Evolutionary conservation across 2,329 filamentous ascomycete species (phyloP).

Genomic region (Talaromyces sp.): DNA sequence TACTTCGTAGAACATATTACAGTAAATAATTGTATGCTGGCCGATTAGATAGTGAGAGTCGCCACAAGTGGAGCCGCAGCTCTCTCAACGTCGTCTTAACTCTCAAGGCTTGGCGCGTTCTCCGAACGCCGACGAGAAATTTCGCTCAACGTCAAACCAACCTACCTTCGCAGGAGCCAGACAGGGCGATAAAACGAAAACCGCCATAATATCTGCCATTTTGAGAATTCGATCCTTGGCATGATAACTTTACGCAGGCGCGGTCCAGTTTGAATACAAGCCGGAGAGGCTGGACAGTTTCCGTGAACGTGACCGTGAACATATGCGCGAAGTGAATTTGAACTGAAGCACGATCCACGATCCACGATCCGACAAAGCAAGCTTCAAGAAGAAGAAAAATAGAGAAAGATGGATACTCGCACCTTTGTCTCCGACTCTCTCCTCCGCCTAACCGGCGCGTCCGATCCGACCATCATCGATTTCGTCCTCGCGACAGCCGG

Average conservation of each 20-base stretch:
- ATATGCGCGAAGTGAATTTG: no score
- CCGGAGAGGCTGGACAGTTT: no score
- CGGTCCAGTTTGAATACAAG: not conserved
- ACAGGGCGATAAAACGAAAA: not conserved
- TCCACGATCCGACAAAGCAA: not conserved
- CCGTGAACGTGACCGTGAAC: no score
- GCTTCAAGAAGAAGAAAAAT: not conserved
- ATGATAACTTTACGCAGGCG: not conserved
- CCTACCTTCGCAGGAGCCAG: not conserved
- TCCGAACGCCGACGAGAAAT: not conserved
- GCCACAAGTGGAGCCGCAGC: not conserved
- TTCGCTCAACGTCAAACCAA: not conserved
- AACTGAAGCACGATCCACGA: not conserved
- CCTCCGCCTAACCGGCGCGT: constrained; percentile 50
- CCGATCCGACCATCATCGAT: constrained; percentile 52
- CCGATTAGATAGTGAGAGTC: not conserved
- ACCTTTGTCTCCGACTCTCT: constrained; percentile 47
- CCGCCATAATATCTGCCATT: not conserved
- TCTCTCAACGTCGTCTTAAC: not conserved
- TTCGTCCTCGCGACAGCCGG: constrained; percentile 52
- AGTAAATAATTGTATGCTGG: no score
- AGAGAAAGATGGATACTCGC: constrained; percentile 32
- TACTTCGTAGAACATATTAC: not conserved
- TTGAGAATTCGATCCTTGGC: not conserved
- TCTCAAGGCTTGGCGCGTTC: not conserved